phyloP scores from a whole-genome alignment of 1,284 basidiomycete genomes.

The Boletus albobrunnescens region DNA sequence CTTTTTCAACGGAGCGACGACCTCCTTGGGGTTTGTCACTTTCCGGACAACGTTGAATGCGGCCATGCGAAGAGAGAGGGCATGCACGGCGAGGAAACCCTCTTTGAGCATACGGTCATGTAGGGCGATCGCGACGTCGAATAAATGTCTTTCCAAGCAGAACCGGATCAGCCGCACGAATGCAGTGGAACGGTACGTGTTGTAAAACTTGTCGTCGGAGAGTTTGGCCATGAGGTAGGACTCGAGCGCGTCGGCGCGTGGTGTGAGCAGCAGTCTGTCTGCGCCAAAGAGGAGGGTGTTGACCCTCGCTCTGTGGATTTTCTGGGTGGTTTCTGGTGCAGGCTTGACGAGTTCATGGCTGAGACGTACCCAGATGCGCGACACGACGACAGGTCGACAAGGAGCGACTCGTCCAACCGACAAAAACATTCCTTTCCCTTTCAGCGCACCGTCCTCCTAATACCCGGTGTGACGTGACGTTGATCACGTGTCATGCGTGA shows the following conservation, averaged over 20 bases:
- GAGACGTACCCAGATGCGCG: slow-evolving; percentile 4
- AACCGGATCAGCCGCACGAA: slow-evolving; percentile 29
- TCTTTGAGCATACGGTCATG: slow-evolving; percentile 42
- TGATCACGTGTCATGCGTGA: slow-evolving; percentile 6
- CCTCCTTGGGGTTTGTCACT: slow-evolving; percentile 15
- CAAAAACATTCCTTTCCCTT: too few species aligned
- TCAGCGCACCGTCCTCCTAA: too few species aligned
- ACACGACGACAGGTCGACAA: slow-evolving; percentile 2
- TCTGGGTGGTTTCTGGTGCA: slow-evolving; percentile 9
- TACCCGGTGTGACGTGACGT: slow-evolving; percentile 16
- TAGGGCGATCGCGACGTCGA: slow-evolving; percentile 38
- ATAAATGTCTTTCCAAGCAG: slow-evolving; percentile 26
- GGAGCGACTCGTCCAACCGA: neutral
- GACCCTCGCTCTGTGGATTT: slow-evolving; percentile 22
- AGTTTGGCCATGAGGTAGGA: slow-evolving; percentile 22
- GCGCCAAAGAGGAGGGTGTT: slow-evolving; percentile 27
- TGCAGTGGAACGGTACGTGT: slow-evolving; percentile 26
- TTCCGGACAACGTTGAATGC: slow-evolving; percentile 29
- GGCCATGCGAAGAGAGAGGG: slow-evolving; percentile 41
- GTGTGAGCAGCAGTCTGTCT: slow-evolving; percentile 27
- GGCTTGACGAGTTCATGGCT: neutral
- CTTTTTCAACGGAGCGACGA: slow-evolving; percentile 24
- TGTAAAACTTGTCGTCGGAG: slow-evolving; percentile 27
- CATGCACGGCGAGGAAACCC: slow-evolving; percentile 36
- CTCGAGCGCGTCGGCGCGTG: slow-evolving; percentile 18